A percentile compares a stretch with the other conserved stretches of the same genome.
These are phyloP conservation scores for Arabidopsis arenosa DNA, from an alignment of 345 rosid species.

Conservation along the genomic window DNA sequence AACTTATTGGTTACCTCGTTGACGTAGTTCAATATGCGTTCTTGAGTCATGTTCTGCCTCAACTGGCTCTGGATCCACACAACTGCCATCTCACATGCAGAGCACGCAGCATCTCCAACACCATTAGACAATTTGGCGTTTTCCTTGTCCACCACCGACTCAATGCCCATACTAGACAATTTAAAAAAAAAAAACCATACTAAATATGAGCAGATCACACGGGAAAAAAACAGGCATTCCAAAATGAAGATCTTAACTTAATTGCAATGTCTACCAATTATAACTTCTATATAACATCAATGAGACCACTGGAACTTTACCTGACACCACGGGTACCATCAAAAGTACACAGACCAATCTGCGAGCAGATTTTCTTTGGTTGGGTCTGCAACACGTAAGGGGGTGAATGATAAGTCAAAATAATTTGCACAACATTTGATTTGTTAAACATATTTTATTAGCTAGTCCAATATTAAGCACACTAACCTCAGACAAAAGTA, in stretches of 20 bases:
- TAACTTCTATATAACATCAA: neutral
- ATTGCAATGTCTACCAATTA: neutral
- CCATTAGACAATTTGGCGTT: slow-evolving; percentile 48
- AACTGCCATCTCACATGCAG: slow-evolving; percentile 92
- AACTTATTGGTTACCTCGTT: slow-evolving; percentile 51
- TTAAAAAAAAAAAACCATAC: neutral
- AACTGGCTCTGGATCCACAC: slow-evolving; percentile 89
- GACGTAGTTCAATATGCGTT: slow-evolving; percentile 62
- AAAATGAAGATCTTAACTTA: slow-evolving; percentile 12
- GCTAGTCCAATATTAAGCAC: slow-evolving; percentile 18
- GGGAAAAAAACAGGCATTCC: slow-evolving; percentile 9
- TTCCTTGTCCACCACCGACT: slow-evolving; percentile 71
- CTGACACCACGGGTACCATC: slow-evolving; percentile 83
- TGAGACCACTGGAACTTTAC: slow-evolving; percentile 48
- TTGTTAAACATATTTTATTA: slow-evolving; percentile 4
- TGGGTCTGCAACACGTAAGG: slow-evolving; percentile 51
- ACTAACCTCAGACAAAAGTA: slow-evolving; percentile 67
- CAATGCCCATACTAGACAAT: slow-evolving; percentile 64
- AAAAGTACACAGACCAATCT: slow-evolving; percentile 81
- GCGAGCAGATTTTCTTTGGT: slow-evolving; percentile 83
- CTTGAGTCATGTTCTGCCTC: slow-evolving; percentile 74
- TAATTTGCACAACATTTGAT: neutral
- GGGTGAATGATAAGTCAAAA: slow-evolving; percentile 4
- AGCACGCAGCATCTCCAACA: slow-evolving; percentile 62
- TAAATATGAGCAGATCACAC: neutral